phyloP scores from a whole-genome alignment of 805 yeast genomes.

The Saccharomycopsis sp. region DNA sequence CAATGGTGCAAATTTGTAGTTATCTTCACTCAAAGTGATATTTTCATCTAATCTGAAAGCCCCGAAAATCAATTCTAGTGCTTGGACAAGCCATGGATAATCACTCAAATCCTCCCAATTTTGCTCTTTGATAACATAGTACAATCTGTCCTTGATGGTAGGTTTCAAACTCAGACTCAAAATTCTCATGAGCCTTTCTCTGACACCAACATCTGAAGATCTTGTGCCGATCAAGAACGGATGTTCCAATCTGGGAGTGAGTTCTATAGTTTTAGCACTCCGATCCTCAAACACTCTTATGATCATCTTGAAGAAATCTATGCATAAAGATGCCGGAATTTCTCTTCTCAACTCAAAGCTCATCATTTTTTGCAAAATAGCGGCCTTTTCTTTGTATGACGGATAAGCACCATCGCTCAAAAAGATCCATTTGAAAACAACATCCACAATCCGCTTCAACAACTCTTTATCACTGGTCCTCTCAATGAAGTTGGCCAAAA shows the following conservation, averaged over 20 bases:
- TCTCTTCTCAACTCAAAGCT: conserved; percentile 86
- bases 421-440: conserved; percentile 87
- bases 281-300: conserved; percentile 81
- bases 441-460: conserved; percentile 60
- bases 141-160: conserved; percentile 68
- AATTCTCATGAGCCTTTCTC: conserved; percentile 72
- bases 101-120: conserved; percentile 96
- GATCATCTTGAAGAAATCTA: conserved; percentile 76
- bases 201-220: conserved; percentile 60
- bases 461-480: conserved; percentile 73
- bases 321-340: conserved; percentile 50
- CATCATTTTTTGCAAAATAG: conserved; percentile 86
- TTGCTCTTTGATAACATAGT: conserved; percentile 87
- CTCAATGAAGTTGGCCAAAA: conserved; percentile 85
- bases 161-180: conserved; percentile 69
- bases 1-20: conserved; percentile 47
- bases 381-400: conserved; percentile 92
- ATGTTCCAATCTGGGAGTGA: conserved; percentile 92
- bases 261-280: conserved; percentile 69
- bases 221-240: conserved; percentile 93
- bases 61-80: conserved; percentile 76
- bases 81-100: conserved; percentile 91
- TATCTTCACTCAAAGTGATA: conserved; percentile 38
- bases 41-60: conserved; percentile 49
- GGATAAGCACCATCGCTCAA: conserved; percentile 79